Evolutionary conservation across 176 grass and related monocot genomes (phyloP).

Genomic region (Cenchrus americanus): DNA sequence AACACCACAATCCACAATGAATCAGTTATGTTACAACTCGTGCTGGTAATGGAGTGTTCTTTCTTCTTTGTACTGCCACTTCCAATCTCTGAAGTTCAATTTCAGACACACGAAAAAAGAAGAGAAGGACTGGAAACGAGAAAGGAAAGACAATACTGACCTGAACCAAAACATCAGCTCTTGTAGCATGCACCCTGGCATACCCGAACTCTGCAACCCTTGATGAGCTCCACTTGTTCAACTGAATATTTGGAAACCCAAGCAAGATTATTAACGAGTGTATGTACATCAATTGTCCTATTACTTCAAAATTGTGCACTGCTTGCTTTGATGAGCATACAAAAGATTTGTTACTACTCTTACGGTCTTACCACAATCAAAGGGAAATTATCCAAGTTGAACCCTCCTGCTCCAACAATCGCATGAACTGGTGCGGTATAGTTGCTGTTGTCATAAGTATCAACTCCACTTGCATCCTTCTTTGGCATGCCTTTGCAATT

Average conservation of each 20-base stretch:
- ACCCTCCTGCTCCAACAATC: conserved; percentile 73
- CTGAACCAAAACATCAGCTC: conserved; percentile 59
- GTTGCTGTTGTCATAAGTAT: conserved; percentile 82
- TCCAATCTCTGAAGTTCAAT: neutral
- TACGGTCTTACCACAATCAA: conserved; percentile 38
- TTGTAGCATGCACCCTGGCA: conserved; percentile 61
- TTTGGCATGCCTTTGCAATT: conserved; percentile 62
- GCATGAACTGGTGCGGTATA: conserved; percentile 77
- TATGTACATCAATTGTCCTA: neutral
- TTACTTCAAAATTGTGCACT: neutral
- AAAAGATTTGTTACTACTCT: neutral
- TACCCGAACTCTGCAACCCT: conserved; percentile 77
- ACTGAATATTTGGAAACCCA: conserved; percentile 45
- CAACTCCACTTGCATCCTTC: conserved; percentile 63
- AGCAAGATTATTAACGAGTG: conserved; percentile 3
- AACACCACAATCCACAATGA: neutral
- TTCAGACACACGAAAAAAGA: neutral
- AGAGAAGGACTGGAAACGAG: neutral
- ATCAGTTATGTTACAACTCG: neutral
- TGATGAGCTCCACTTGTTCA: conserved; percentile 61
- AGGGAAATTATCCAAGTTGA: conserved; percentile 71
- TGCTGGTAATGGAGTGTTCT: neutral
- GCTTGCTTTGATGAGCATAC: neutral
- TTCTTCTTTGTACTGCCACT: too few relatives aligned
- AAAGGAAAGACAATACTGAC: conserved; percentile 13